phyloP scores from a whole-genome alignment of 305 asterid species.

The Rubia tinctorum region DNA sequence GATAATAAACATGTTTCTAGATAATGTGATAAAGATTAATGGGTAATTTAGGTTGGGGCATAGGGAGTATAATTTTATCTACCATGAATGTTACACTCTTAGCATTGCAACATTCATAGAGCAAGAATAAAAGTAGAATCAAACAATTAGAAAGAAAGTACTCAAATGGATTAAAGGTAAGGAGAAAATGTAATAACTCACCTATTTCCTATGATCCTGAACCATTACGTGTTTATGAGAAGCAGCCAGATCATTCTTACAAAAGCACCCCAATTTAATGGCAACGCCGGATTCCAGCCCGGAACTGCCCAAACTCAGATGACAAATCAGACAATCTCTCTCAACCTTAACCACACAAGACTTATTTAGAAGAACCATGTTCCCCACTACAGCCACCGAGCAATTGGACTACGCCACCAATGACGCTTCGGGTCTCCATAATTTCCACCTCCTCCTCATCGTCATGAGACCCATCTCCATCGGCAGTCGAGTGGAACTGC shows the following conservation, averaged over 20 bases:
- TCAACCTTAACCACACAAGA: no score
- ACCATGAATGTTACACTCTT: no score
- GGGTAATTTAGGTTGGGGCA: no score
- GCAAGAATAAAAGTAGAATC: not conserved
- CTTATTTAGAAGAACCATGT: no score
- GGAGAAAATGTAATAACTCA: constrained; percentile 26
- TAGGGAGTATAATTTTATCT: no score
- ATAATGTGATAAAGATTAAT: no score
- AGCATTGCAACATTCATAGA: no score
- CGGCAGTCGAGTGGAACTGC: constrained; percentile 70
- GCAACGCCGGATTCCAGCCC: no score
- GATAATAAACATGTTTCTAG: no score
- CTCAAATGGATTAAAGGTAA: not conserved
- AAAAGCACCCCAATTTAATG: constrained; percentile 51
- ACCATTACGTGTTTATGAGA: constrained; percentile 87
- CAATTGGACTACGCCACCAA: constrained; percentile 39
- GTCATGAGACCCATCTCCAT: constrained; percentile 63
- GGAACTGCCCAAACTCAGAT: no score
- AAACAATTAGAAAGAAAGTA: not conserved
- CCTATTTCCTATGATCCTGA: constrained; percentile 95
- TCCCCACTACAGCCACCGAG: constrained; percentile 43
- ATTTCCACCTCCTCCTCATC: constrained; percentile 34
- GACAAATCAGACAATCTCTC: no score
- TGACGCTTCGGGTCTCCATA: constrained; percentile 34
- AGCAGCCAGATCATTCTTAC: constrained; percentile 87